These are phyloP conservation scores for Syzygium syzygioides DNA, from an alignment of 441 rosid species.

Conservation along the genomic window DNA sequence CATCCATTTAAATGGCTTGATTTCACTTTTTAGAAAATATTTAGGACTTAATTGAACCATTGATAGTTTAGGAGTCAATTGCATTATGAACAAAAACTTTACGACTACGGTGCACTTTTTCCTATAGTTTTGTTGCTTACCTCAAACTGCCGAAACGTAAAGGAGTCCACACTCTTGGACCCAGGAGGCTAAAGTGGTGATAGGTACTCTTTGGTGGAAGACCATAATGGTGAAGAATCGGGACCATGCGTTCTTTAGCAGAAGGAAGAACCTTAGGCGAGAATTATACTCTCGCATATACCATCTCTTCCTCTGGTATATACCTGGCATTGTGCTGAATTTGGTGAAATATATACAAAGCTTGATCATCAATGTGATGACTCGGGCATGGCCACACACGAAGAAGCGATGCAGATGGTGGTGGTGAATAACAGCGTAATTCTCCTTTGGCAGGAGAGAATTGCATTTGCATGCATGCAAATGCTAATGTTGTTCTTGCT, in stretches of 20 bases:
- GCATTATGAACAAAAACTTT: background rate
- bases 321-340: background rate
- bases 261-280: background rate
- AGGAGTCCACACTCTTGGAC: background rate
- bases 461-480: too few species aligned
- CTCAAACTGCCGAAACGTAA: background rate
- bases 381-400: background rate
- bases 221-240: background rate
- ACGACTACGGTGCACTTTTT: background rate
- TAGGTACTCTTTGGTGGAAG: background rate
- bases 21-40: too few species aligned
- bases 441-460: too few species aligned
- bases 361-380: background rate
- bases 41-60: background rate
- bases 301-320: background rate
- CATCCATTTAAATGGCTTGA: too few species aligned
- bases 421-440: constrained; percentile 20
- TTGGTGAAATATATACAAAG: background rate
- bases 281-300: background rate
- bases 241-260: background rate
- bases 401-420: constrained; percentile 1
- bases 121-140: background rate
- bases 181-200: background rate
- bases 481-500: too few species aligned
- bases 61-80: background rate